Evolutionary conservation across 306 rosid genomes (phyloP).

Genomic region (Prunus campanulata): DNA sequence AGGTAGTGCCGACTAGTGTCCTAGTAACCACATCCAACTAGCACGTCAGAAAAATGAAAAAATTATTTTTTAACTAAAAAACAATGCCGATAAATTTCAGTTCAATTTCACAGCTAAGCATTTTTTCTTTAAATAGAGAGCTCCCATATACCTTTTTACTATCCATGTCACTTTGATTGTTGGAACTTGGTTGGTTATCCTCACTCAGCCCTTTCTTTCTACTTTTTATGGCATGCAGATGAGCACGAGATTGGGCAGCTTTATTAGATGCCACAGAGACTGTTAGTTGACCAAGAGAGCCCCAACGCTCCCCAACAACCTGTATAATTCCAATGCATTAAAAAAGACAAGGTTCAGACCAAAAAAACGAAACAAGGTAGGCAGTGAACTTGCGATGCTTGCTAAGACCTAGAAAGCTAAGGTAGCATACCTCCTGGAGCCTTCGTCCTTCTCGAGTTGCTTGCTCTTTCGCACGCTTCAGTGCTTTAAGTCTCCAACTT

Average conservation of each 20-base stretch:
- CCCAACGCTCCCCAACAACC: constrained; percentile 89
- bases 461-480: constrained; percentile 93
- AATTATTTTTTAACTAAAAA: not conserved
- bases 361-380: not conserved
- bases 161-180: constrained; percentile 35
- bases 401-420: constrained; percentile 22
- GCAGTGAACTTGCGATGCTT: not conserved
- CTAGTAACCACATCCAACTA: constrained; percentile 4
- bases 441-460: constrained; percentile 75
- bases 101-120: constrained; percentile 19
- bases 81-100: not conserved
- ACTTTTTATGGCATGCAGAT: constrained; percentile 68
- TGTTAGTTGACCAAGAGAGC: constrained; percentile 73
- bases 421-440: constrained; percentile 49
- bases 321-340: constrained; percentile 29
- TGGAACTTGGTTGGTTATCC: constrained; percentile 40
- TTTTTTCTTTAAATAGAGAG: not conserved
- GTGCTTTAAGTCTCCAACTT: constrained; percentile 95
- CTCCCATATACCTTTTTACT: constrained; percentile 57
- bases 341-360: not conserved
- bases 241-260: constrained; percentile 92
- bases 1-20: constrained; percentile 40
- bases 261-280: constrained; percentile 59
- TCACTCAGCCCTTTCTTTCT: constrained; percentile 59
- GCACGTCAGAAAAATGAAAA: not conserved